phyloP scores from a whole-genome alignment of 768 basidiomycete species.

The Pleurotus ostreatus region DNA sequence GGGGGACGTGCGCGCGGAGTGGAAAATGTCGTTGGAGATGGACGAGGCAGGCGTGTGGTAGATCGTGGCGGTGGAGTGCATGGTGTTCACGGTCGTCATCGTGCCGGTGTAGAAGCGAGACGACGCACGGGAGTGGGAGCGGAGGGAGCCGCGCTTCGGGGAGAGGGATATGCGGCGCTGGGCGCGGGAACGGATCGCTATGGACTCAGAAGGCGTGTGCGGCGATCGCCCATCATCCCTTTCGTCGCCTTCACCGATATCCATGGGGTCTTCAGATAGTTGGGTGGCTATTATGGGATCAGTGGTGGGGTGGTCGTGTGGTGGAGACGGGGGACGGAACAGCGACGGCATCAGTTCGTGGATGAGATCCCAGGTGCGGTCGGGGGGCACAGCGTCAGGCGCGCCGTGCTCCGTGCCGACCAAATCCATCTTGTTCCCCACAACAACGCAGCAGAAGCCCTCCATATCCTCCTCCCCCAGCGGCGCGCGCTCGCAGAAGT shows the following conservation, averaged over 20 bases:
- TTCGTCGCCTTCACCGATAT: too few species aligned
- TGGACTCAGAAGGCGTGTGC: conserved; percentile 16
- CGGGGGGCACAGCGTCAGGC: conserved; percentile 25
- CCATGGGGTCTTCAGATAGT: too few species aligned
- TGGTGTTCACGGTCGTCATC: conserved; percentile 35
- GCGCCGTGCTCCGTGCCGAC: conserved; percentile 17
- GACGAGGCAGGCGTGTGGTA: conserved; percentile 82
- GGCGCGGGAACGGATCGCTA: conserved; percentile 22
- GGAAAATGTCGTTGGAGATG: conserved; percentile 51
- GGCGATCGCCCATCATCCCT: conserved; percentile 8
- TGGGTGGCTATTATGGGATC: too few species aligned
- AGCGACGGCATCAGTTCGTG: conserved; percentile 51
- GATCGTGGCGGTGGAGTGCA: conserved; percentile 53
- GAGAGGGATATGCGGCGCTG: conserved; percentile 25
- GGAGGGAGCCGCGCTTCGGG: conserved; percentile 26
- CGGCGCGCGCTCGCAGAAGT: conserved; percentile 67
- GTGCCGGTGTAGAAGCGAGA: conserved; percentile 45
- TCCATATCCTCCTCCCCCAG: conserved; percentile 57
- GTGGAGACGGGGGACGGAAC: conserved; percentile 11
- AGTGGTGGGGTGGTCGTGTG: neutral
- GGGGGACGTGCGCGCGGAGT: conserved; percentile 61
- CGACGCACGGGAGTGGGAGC: conserved; percentile 44
- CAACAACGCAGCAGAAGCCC: conserved; percentile 69
- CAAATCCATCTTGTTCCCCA: conserved; percentile 79
- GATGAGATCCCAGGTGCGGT: conserved; percentile 50